Evolutionary conservation across 1,284 basidiomycete species (phyloP).

Genomic region (Ganoderma sinense): DNA sequence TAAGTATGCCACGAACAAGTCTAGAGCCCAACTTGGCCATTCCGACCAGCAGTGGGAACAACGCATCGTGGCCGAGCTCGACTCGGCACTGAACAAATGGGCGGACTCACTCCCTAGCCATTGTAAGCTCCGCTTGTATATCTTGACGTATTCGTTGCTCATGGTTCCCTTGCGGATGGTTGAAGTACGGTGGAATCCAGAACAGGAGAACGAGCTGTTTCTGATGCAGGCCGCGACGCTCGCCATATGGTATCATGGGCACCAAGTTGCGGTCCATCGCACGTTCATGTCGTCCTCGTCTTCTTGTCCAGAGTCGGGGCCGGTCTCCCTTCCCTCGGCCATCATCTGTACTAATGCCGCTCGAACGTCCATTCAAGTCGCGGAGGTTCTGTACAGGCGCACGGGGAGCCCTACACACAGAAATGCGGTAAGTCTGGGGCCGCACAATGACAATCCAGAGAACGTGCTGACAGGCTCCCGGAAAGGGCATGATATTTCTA

Average conservation of each 20-base stretch:
- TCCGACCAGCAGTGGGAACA: constrained; percentile 59
- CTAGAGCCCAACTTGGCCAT: constrained; percentile 49
- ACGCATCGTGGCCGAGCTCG: constrained; percentile 62
- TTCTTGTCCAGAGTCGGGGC: constrained; percentile 38
- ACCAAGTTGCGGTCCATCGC: constrained; percentile 76
- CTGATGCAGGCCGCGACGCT: constrained; percentile 78
- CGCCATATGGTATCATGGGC: too few relatives aligned
- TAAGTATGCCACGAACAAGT: constrained; percentile 66
- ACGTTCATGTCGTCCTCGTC: constrained; percentile 15
- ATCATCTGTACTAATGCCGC: constrained; percentile 72
- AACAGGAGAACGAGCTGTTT: constrained; percentile 58
- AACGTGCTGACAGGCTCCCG: too few relatives aligned
- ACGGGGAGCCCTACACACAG: constrained; percentile 29
- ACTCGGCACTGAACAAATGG: constrained; percentile 69
- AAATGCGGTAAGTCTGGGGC: constrained; percentile 35
- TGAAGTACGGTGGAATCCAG: constrained; percentile 59
- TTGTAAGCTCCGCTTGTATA: constrained; percentile 36
- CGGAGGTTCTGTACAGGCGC: constrained; percentile 48
- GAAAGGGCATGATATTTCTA: not conserved
- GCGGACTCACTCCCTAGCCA: constrained; percentile 63
- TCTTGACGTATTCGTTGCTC: too few relatives aligned
- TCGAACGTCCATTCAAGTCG: constrained; percentile 59
- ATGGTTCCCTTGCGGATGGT: too few relatives aligned
- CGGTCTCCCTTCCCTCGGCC: constrained; percentile 61
- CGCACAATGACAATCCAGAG: too few relatives aligned